Base-by-base conservation (phyloP, 192 early-diverging fungal species). In the Haplosporangium gracile region DNA sequence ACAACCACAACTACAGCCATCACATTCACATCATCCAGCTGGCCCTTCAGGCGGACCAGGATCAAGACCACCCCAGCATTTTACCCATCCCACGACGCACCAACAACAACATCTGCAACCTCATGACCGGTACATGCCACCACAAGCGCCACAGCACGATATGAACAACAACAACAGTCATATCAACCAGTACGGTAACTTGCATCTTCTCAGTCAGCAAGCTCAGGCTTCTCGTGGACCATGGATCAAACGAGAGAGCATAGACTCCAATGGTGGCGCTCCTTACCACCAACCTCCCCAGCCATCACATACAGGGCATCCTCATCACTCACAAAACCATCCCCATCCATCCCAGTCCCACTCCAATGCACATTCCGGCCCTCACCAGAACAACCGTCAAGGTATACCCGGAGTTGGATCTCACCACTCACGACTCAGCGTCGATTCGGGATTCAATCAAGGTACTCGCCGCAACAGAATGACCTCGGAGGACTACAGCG, bases 181-280 rank as follows among this genome's bases (percentile, higher is more conserved):
- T n/a, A 72, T 72, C 15, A 80, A 85, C 36, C 78, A 74, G 65
- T 80, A 77, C 24, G 75, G 75, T 8, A 80, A 86, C 49, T 47
- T 86, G 38, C 83, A 86, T 63, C 83, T 86, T 32, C 68, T 86
- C 2, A 86, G 83, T 26, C 55, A 51, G 18, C 78, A 85, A 43
- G 83, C 83, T 4, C 82, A 84, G 55, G 77, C 82, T 20, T 40
- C 73, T 13, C 74, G 83, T 4, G 83, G 80, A 32, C 68, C 72
- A 51, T 85, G 83, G 83, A 72, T 76, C 29, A 85, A 85, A 70
- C 73, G 83, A 36, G 83, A 85, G 29, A 47, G 75, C 10, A 29
- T 69, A 51, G 83, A 85, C n/a, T 32, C 75, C 15, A 80, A 76
- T 20, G 83, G 78, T 39, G 49, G 70, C n/a, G 47, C 18, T 55